Evolutionary conservation across 768 basidiomycete species (phyloP).

Genomic region (Boletus subparvulus): DNA sequence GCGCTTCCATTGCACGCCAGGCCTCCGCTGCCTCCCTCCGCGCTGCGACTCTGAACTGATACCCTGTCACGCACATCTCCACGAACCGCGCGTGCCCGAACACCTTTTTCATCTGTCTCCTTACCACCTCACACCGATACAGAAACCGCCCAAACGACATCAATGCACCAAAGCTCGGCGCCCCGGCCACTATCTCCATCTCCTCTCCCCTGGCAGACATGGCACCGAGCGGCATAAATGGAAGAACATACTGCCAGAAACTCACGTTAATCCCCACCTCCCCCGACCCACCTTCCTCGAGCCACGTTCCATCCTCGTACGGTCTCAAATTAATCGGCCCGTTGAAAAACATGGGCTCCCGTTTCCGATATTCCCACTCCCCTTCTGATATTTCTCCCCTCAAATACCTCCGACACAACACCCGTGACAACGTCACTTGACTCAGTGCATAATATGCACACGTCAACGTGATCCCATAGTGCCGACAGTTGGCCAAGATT

Average conservation of each 20-base stretch:
- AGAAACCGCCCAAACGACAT: background rate
- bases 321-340: background rate
- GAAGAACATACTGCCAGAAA: background rate
- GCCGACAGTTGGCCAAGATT: background rate
- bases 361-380: background rate
- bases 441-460: too few species aligned
- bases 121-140: background rate
- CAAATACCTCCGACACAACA: background rate
- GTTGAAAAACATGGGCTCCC: background rate
- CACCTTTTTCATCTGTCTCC: background rate
- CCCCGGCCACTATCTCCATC: background rate
- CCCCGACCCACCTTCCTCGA: background rate
- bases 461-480: background rate
- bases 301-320: background rate
- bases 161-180: background rate
- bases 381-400: background rate
- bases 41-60: background rate
- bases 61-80: background rate
- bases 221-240: background rate
- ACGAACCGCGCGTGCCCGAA: background rate
- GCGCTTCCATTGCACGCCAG: background rate
- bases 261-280: background rate
- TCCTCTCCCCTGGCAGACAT: background rate
- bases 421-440: background rate
- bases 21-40: background rate